Conservation (phyloP, 1,139 yeast genomes). For the Hansenula sp. region DNA sequence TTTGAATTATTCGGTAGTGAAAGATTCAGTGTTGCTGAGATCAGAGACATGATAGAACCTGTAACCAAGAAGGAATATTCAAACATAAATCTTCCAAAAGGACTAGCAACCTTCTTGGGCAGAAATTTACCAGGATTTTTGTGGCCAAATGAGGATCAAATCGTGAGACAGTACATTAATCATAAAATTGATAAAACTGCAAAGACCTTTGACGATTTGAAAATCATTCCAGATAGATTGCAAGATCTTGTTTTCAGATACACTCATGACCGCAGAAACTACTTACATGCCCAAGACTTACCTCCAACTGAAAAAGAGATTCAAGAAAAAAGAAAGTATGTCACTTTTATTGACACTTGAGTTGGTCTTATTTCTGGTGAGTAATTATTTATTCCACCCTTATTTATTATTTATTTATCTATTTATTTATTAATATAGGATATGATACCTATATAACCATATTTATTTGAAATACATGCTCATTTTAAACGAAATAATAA, state of each 20-base stretch:
- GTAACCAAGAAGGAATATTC: conserved; percentile 42
- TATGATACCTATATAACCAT: too few relatives aligned
- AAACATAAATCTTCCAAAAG: conserved; percentile 49
- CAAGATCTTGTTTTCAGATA: conserved; percentile 67
- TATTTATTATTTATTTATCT: conserved; percentile 5
- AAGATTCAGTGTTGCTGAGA: conserved; percentile 55
- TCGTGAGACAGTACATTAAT: conserved; percentile 69
- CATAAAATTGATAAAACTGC: conserved; percentile 62
- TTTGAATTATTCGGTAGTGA: conserved; percentile 78
- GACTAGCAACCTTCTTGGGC: conserved; percentile 41
- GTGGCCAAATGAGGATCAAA: conserved; percentile 69
- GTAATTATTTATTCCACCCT: conserved; percentile 2
- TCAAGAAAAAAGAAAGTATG: conserved; percentile 12
- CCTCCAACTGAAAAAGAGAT: conserved; percentile 23
- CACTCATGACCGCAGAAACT: conserved; percentile 23
- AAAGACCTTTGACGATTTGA: conserved; percentile 66
- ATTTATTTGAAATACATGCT: not conserved
- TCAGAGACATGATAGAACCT: conserved; percentile 66
- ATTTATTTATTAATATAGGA: conserved; percentile 5
- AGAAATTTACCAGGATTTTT: conserved; percentile 52
- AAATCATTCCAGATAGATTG: conserved; percentile 63
- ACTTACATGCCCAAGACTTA: conserved; percentile 24
- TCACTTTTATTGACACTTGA: conserved; percentile 9
- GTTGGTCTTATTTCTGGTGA: not conserved
- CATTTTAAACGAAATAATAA: not conserved